A percentile compares a stretch with the other conserved stretches of the same genome.
Conservation (phyloP, 2,329 filamentous ascomycete genomes). For the Chalara sp. region DNA sequence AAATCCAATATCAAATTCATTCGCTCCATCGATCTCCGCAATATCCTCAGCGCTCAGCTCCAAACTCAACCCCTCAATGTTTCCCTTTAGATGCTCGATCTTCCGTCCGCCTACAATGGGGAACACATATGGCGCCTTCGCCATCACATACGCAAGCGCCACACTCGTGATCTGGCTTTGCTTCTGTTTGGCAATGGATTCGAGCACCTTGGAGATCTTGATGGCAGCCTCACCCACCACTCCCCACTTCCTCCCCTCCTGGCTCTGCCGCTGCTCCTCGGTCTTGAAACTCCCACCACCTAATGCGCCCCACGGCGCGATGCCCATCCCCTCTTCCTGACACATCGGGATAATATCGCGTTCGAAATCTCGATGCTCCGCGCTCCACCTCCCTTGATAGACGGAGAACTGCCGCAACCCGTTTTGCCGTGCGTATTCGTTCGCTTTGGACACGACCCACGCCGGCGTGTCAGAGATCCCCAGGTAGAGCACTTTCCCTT, state of each 20-base stretch:
- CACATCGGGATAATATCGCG: slow-evolving; percentile 56
- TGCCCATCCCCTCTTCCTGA: slow-evolving; percentile 47
- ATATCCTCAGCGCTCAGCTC: slow-evolving; percentile 44
- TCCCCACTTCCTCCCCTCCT: slow-evolving; percentile 19
- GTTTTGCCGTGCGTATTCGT: slow-evolving; percentile 57
- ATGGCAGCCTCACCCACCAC: slow-evolving; percentile 40
- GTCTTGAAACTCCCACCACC: slow-evolving; percentile 44
- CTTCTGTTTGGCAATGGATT: slow-evolving; percentile 49
- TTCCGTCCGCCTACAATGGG: slow-evolving; percentile 52
- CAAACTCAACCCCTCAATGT: slow-evolving; percentile 46
- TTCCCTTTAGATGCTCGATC: slow-evolving; percentile 47
- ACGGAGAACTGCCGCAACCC: slow-evolving; percentile 60
- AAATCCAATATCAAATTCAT: neutral
- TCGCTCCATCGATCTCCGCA: slow-evolving; percentile 39
- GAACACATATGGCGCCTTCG: slow-evolving; percentile 28
- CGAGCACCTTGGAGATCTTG: slow-evolving; percentile 50
- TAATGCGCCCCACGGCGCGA: slow-evolving; percentile 49
- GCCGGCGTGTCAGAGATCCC: slow-evolving; percentile 62
- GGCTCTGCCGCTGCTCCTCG: slow-evolving; percentile 38
- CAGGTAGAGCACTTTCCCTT: slow-evolving; percentile 59
- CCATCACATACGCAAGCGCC: slow-evolving; percentile 49
- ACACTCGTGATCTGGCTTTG: slow-evolving; percentile 42
- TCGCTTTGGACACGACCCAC: slow-evolving; percentile 59
- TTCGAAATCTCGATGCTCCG: slow-evolving; percentile 53
- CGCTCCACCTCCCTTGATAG: slow-evolving; percentile 59